Evolutionary conservation across 2,329 filamentous ascomycete species (phyloP), one percentile per base, ranked within the genome.

Genomic region (Colletotrichum lentis): DNA sequence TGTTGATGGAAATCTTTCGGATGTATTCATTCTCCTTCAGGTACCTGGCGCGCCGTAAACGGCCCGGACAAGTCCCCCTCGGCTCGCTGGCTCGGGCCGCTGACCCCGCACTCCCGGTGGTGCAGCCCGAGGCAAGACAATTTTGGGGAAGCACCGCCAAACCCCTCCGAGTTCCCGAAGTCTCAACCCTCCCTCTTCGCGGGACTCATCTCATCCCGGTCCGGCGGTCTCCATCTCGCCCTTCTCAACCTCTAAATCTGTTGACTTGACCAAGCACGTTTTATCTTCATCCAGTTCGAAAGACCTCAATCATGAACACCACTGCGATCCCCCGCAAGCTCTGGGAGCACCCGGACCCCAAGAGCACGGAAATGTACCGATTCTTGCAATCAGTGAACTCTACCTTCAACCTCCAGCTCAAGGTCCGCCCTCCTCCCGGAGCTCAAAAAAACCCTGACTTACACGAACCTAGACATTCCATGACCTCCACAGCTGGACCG

Each of bases 401-500:
- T 37, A 86, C 84, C 56, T 80, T 87, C 64, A 80, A 81, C 4
- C 76, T 90, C 5, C 77, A 83, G 18, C 80, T 95, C 69, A 80
- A 87, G 78, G 90, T 69, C 8, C 75, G 7, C 18, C 44, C 41
- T 14, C 24, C 2, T 0, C 3, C 3, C 41, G 8, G 8, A 37
- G 27, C 12, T 18, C 3, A 2, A 20, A 12, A 12, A 22, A 14
- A 24, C 54, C 10, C 46, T 37, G 14, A 58, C 68, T 62, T 63
- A 71, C 55, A 63, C 1, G 8, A 31, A 27, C 27, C 4, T 71
- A 91, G 85, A 88, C 84, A 3, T 96, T 90, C 76, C 78, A 85
- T 60, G 89, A 93, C 18, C 81, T 96, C 7, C 90, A 94, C 75
- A 77, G 83, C 64, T 96, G 87, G 83, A 93, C 91, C 27, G 82